Conservation (phyloP, 345 rosid species). For the Eucalyptus sideroxylon region DNA sequence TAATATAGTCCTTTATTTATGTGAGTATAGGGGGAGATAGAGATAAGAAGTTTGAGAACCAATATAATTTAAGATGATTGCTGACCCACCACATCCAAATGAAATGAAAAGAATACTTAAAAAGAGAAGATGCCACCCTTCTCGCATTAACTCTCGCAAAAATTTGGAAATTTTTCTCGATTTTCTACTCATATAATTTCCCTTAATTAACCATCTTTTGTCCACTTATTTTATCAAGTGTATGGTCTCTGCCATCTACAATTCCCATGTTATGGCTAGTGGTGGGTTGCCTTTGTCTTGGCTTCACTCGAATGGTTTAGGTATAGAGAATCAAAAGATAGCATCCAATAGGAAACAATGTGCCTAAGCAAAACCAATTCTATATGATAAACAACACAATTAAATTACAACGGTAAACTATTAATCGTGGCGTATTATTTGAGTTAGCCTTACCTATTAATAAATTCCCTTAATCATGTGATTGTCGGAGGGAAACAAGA, state of each 20-base stretch:
- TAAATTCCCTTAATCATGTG: not conserved
- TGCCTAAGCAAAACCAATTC: not conserved
- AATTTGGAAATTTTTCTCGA: not conserved
- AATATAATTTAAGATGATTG: not conserved
- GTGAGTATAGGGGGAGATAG: not conserved
- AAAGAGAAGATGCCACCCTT: not conserved
- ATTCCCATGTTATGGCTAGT: not conserved
- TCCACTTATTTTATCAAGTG: not conserved
- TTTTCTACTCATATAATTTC: not conserved
- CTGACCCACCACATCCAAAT: not conserved
- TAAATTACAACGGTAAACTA: fast-evolving
- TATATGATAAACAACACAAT: too few relatives aligned
- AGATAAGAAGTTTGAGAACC: not conserved
- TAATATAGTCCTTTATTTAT: not conserved
- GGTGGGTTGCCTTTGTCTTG: not conserved
- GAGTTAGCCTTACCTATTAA: not conserved
- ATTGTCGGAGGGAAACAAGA: not conserved
- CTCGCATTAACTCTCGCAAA: not conserved
- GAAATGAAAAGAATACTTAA: not conserved
- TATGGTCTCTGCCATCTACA: not conserved
- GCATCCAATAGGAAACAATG: not conserved
- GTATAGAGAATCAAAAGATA: not conserved
- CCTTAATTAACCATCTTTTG: not conserved
- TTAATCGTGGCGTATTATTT: not conserved
- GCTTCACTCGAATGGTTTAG: not conserved